Evolutionary conservation across 768 basidiomycete species (phyloP), one percentile per base, ranked within the genome.

Genomic region (Trametes cinnabarina): DNA sequence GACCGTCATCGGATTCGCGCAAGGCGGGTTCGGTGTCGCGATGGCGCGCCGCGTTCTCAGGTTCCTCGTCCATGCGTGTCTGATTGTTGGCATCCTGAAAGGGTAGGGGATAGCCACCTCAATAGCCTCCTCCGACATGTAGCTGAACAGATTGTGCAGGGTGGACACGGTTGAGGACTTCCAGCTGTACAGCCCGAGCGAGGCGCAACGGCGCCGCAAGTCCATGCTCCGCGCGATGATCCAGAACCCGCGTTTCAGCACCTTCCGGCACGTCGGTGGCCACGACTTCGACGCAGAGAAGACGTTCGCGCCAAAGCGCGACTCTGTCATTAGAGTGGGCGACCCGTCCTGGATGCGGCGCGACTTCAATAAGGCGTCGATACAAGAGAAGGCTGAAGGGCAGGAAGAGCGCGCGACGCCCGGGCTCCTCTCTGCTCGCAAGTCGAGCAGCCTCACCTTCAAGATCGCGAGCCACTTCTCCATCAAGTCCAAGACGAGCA

Each of bases 41-140:
- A 61, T 92, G 14, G 74, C 79, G 9, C 77, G 90, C 35, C 80
- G 89, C 15, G 72, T 84, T 20, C 58, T 92, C 34, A 76, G 86
- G 42, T 69, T 86, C 50, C 37, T 85, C 11, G 76, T 77, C 3
- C 77, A 88, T 44, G 79, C 76, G 0, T 78, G 72, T 62, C 66
- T 92, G 19, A 78, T 82, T 57, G 78, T 86, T 53, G 90, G 90
- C 17, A 61, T 85, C 20, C 71, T 83, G 26, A 85, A 85, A 73
- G 89, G 90, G 90, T 90, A 59, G 4, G 44, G 10, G 11, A 2
- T 22, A 20, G 1, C 15, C 2, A 8, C 3, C 23, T 0, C 25
- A 23, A 6, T 11, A 2, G 26, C 10, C 23, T 15, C 8, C 2
- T 46, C 44, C 71, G 1, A 2, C 19, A 0, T 32, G 30, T 32